A percentile compares a stretch with the other conserved stretches of the same genome.
phyloP scores from a whole-genome alignment of 805 yeast species.

The Yamadazyma akitaensis region DNA sequence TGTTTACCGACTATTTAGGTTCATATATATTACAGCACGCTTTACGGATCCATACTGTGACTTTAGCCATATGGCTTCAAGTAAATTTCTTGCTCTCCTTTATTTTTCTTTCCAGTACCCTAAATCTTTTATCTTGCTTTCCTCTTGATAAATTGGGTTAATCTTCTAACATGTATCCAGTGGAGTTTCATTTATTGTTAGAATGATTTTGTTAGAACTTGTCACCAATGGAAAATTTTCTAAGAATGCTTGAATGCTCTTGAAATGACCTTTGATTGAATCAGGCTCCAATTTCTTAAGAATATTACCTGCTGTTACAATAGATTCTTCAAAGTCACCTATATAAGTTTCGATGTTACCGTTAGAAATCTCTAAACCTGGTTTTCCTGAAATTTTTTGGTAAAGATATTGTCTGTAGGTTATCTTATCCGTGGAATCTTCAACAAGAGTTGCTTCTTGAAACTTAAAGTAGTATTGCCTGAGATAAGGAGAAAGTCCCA shows the following conservation, averaged over 20 bases:
- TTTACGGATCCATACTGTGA: neutral
- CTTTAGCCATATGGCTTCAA: no score
- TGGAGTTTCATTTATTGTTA: neutral
- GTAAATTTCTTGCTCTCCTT: slow-evolving; percentile 6
- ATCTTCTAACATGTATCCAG: no score
- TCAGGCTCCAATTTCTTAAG: neutral
- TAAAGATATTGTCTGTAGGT: neutral
- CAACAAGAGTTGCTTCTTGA: slow-evolving; percentile 1
- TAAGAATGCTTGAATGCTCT: neutral
- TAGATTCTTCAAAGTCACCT: neutral
- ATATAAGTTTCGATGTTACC: neutral
- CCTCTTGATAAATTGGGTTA: no score
- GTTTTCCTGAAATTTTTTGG: slow-evolving; percentile 2
- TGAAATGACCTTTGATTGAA: neutral
- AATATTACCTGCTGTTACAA: neutral
- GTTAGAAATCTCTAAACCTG: slow-evolving; percentile 19
- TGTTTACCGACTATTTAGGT: neutral
- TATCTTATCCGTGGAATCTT: neutral
- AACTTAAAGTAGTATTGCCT: slow-evolving; percentile 9
- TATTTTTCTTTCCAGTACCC: slow-evolving; percentile 9
- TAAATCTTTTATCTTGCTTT: no score
- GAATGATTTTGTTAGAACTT: neutral
- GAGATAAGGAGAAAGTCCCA: slow-evolving; percentile 10
- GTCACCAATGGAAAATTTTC: slow-evolving; percentile 20
- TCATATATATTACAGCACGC: neutral